Base-by-base conservation (phyloP, 768 basidiomycete genomes). In the Russula sp. region DNA sequence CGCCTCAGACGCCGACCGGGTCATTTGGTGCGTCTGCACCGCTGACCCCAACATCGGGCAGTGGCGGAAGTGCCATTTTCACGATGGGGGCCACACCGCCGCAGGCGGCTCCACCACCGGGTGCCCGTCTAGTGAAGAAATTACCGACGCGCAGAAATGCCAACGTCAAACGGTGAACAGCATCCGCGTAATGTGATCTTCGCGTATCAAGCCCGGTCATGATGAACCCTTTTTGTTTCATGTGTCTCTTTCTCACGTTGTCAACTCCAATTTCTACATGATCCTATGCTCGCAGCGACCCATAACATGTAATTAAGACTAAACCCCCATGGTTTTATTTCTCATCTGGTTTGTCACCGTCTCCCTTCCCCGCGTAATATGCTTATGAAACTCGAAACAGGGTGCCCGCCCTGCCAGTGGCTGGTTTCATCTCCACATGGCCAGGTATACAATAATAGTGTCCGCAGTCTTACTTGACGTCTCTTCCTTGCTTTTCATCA, bases 111-210 rank as follows among this genome's bases (percentile, higher is more conserved):
- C 42, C 63, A 14, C 61, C 63, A 22, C 52, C 69, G 1, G 69
- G 68, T 10, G 42, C 37, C 8, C 71, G 74, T 14, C 68, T 49
- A 16, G 63, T 72, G 53, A 75, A 71, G 73, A 74, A 71, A 61
- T 63, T 75, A 53, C 74, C 74, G 6, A 73, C 47, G 44, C 72
- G 74, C 11, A 63, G 73, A 35, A 73, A 73, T 60, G 69, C 65
- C 37, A 70, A 39, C 27, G 55, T 44, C 18, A 65, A 60, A 55
- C 55, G 66, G 18, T 65, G 55, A 65, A 49, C 22, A 31, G 20
- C 18, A 37, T 13, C 37, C 13, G 31, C 44, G 31, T 16, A 45
- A 37, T 31, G 20, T 45, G 34, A 18, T 14, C 22, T 40, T 31
- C 27, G 39, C 40, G 27, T 45, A 39, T 48, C 42, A 44, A 31